Conservation (phyloP, 139 green algal species). For the Ulvella scutata region DNA sequence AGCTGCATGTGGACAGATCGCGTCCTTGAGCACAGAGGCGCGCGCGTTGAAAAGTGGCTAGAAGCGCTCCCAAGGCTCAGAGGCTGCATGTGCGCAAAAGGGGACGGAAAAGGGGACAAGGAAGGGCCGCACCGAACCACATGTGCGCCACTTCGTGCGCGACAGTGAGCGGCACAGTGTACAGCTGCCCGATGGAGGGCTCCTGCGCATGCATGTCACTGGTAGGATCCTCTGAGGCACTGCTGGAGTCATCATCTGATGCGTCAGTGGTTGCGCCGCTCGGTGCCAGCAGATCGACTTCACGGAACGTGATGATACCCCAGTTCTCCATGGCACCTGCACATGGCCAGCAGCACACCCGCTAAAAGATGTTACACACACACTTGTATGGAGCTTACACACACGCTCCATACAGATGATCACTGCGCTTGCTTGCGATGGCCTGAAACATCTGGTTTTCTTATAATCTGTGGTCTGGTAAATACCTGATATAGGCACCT, state of each 20-base stretch:
- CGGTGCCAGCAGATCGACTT: constrained; percentile 4
- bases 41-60: too few species aligned
- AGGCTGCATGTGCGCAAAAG: too few species aligned
- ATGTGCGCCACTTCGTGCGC: constrained; percentile 74
- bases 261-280: too few species aligned
- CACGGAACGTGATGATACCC: constrained; percentile 41
- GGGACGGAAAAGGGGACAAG: too few species aligned
- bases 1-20: background rate
- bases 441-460: too few species aligned
- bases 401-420: too few species aligned
- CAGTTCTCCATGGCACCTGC: constrained; percentile 98
- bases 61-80: background rate
- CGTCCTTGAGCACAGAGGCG: background rate
- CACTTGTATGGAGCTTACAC: too few species aligned
- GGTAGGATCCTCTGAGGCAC: constrained; percentile 8
- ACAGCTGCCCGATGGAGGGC: background rate
- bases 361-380: too few species aligned
- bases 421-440: too few species aligned
- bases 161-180: constrained; percentile 41
- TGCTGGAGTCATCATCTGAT: background rate
- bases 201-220: background rate
- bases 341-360: background rate
- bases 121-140: constrained; percentile 26
- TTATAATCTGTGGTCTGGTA: too few species aligned
- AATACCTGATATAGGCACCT: too few species aligned